Evolutionary conservation across 805 yeast genomes (phyloP), one percentile per base, ranked within the genome.

Genomic region (Barnettozyma wickerhamii): DNA sequence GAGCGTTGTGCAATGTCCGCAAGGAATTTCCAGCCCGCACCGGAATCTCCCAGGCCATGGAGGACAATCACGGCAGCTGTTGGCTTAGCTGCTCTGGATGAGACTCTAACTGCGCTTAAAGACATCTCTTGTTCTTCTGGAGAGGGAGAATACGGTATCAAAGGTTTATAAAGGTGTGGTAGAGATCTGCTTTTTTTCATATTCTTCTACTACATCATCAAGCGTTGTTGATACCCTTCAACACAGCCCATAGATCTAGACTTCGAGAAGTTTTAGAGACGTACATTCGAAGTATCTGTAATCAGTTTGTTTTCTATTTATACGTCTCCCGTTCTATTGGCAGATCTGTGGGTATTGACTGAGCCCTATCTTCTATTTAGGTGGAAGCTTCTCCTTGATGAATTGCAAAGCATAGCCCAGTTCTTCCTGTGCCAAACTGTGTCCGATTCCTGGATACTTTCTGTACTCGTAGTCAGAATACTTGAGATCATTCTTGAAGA

Each of bases 1-100:
- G 66, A 60, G 37, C 54, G 52, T 40, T 70, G 71, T 19, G 85
- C 72, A 40, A 77, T 64, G 30, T 80, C 82, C 4, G 93, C 85
- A 30, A 91, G 64, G 68, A 86, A 87, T 33, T 76, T 69, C 96
- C 96, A 91, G 2, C 97, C 97, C 14, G 72, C 69, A 5, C 96
- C 97, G 0, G 87, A 62, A 60, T 91, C 98, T 9, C 99, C 99
- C 14, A 91, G 68, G 0, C 99, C 98, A 59, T 93, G 98, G 40
- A 87, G 58, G 45, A 90, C 72, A 18, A 90, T 84, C 26, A 89
- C 66, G 1, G 89, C 79, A 1, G 86, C 82, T 1, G 79, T 66
- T 6, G 81, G 74, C 1, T 66, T 63, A 32, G 56, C 55, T 2
- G 47, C 39, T 20, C 49, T 53, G 7, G 70, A 51, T 6, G 64